A percentile compares a stretch with the other conserved stretches of the same genome.
Conservation (phyloP, 495 filamentous ascomycete species). For the Penicillium argentinense region DNA sequence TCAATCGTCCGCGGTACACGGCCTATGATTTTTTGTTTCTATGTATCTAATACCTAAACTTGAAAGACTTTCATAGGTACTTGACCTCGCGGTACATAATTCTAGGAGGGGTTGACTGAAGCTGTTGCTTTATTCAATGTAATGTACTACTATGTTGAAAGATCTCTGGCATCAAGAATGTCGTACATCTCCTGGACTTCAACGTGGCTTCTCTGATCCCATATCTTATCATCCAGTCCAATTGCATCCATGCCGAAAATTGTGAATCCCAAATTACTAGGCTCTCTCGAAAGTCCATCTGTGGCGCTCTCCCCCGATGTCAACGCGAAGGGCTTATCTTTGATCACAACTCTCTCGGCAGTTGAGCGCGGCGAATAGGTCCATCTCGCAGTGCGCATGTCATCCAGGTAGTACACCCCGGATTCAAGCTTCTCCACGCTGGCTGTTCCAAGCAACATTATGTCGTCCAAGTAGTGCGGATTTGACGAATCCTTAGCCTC, state of each 20-base stretch:
- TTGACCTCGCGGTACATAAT: constrained; percentile 1
- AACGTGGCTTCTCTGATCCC: constrained; percentile 4
- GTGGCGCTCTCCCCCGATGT: constrained; percentile 2
- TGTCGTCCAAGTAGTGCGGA: constrained; percentile 3
- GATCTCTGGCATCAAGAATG: constrained; percentile 8
- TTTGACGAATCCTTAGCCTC: constrained; percentile 6
- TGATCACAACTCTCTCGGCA: constrained; percentile 8
- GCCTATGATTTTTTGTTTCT: constrained; percentile 1
- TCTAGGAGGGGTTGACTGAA: constrained; percentile 7
- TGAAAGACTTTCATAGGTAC: constrained; percentile 1
- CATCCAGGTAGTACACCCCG: constrained; percentile 1
- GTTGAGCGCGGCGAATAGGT: constrained; percentile 6
- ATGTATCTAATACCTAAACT: constrained; percentile 3
- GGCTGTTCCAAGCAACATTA: not conserved
- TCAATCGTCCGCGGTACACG: constrained; percentile 1
- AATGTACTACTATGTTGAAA: constrained; percentile 5
- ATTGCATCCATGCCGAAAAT: constrained; percentile 3
- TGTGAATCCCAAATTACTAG: constrained; percentile 4
- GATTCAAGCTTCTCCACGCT: not conserved
- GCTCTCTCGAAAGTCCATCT: constrained; percentile 7
- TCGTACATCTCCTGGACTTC: constrained; percentile 7
- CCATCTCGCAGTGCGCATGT: constrained; percentile 4
- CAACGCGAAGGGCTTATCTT: constrained; percentile 6
- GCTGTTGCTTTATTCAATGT: constrained; percentile 6
- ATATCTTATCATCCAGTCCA: constrained; percentile 5